Base-by-base conservation (phyloP, 2,329 filamentous ascomycete species). In the Cladosporium sp. region DNA sequence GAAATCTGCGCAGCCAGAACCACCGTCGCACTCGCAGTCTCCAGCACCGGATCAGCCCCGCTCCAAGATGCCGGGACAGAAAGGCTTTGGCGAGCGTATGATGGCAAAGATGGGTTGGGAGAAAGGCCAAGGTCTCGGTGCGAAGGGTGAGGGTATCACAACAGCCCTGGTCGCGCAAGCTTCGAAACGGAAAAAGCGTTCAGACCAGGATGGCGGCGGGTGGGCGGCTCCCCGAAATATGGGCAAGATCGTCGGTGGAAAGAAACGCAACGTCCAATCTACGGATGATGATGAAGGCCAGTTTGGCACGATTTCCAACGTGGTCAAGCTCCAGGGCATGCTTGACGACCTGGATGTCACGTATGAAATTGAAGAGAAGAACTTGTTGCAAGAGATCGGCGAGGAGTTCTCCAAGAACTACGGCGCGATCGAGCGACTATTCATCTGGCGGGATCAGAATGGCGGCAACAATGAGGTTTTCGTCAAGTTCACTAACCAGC, bases 41-140 rank as follows among this genome's bases (percentile, higher is more conserved):
- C 43, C 50, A 11, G 37, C 57, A 9, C 70, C 71, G 54, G 68
- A 71, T 37, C 63, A 69, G 16, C 70, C 76, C 32, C 80, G 81
- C 35, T 85, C 84, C 40, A 81, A 75, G 53, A 82, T 84, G 2
- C 89, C 90, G 0, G 89, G 89, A 13, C 87, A 95, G 68, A 81
- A 84, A 58, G 87, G 85, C 48, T 95, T 95, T 68, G 93, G 89
- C 0, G 82, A 90, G 59, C 86, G 90, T 33, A 80, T 97, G 52
- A 89, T 98, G 83, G 81, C 83, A 56, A 97, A 96, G 68, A 93
- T 95, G 72, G 93, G 93, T 52, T 97, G 91, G 88, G 85, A 84
- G 34, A 86, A 91, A 64, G 93, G 93, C 19, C 80, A 85, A 57
- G 93, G 93, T 16, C 81, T 98, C 3, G 93, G 93, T 59, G 90